Conservation (phyloP, 768 basidiomycete genomes). For the Lactifluus volemus region DNA sequence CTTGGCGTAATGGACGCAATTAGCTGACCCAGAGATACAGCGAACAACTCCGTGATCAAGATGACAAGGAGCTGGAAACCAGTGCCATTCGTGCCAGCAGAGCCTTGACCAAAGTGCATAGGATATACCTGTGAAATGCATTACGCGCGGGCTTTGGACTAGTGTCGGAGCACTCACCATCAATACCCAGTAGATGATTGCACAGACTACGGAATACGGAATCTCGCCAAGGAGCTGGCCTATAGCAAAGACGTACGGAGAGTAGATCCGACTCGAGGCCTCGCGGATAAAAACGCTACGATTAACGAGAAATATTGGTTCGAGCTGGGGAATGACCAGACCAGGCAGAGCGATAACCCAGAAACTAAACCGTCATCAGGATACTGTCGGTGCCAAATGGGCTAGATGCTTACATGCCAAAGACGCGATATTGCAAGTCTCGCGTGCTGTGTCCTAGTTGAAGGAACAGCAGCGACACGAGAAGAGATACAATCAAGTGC, state of each 20-base stretch:
- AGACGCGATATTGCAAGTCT: constrained; percentile 75
- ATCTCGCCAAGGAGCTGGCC: constrained; percentile 78
- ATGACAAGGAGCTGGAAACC: constrained; percentile 67
- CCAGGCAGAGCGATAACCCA: constrained; percentile 62
- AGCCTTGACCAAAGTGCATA: constrained; percentile 59
- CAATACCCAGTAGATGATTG: constrained; percentile 63
- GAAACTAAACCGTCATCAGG: constrained; percentile 29
- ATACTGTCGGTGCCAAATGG: neutral
- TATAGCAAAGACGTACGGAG: constrained; percentile 75
- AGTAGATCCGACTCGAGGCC: constrained; percentile 80
- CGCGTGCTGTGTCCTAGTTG: constrained; percentile 55
- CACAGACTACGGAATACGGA: constrained; percentile 68
- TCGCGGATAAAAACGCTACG: constrained; percentile 43
- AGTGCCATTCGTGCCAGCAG: constrained; percentile 50
- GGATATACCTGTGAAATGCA: constrained; percentile 40
- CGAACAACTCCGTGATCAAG: constrained; percentile 63
- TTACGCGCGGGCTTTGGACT: neutral
- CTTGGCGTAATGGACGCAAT: constrained; percentile 71
- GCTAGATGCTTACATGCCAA: constrained; percentile 43
- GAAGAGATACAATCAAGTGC: constrained; percentile 59
- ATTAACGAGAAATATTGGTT: constrained; percentile 76
- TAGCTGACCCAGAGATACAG: constrained; percentile 66
- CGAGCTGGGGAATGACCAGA: constrained; percentile 75
- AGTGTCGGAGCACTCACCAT: constrained; percentile 36
- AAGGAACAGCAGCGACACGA: constrained; percentile 73